These are phyloP conservation scores for Neonectria coccinea DNA, from an alignment of 2,329 filamentous ascomycete species.

Conservation along the genomic window DNA sequence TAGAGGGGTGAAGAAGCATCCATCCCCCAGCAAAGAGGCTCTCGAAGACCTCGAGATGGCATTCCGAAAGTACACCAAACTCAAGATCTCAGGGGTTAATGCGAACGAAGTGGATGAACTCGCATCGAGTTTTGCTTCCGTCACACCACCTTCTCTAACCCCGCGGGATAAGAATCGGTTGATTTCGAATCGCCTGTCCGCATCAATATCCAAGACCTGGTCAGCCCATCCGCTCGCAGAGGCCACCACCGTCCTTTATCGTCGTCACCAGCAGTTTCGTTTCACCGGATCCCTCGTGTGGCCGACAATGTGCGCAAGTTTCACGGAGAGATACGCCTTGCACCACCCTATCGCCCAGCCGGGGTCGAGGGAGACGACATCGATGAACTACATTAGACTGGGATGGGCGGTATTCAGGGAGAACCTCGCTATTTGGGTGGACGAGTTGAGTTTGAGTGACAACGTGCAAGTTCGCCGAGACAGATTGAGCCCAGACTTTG, in stretches of 20 bases:
- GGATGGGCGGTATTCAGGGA: background rate
- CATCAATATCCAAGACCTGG: slow-evolving; percentile 32
- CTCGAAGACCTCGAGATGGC: slow-evolving; percentile 54
- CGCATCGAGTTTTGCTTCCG: slow-evolving; percentile 33
- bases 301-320: slow-evolving; percentile 34
- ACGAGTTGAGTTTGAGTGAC: background rate
- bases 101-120: slow-evolving; percentile 49
- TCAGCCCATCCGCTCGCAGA: slow-evolving; percentile 14
- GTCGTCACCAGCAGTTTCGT: slow-evolving; percentile 28
- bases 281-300: slow-evolving; percentile 24
- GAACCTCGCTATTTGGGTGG: background rate
- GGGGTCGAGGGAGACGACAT: slow-evolving; percentile 43
- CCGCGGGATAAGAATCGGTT: slow-evolving; percentile 48
- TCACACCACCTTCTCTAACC: slow-evolving; percentile 31
- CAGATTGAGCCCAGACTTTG: background rate
- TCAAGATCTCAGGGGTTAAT: slow-evolving; percentile 31
- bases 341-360: slow-evolving; percentile 41
- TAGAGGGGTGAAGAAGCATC: slow-evolving; percentile 56
- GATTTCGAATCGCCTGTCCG: slow-evolving; percentile 31
- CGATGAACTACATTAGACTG: slow-evolving; percentile 52
- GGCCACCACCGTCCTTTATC: slow-evolving; percentile 30
- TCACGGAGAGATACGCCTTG: slow-evolving; percentile 44
- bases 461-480: too few relatives aligned
- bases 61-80: slow-evolving; percentile 49
- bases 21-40: slow-evolving; percentile 57